Evolutionary conservation across 352 stramenopile genomes (phyloP).

Genomic region (Hyaloperonospora arabidopsidis): DNA sequence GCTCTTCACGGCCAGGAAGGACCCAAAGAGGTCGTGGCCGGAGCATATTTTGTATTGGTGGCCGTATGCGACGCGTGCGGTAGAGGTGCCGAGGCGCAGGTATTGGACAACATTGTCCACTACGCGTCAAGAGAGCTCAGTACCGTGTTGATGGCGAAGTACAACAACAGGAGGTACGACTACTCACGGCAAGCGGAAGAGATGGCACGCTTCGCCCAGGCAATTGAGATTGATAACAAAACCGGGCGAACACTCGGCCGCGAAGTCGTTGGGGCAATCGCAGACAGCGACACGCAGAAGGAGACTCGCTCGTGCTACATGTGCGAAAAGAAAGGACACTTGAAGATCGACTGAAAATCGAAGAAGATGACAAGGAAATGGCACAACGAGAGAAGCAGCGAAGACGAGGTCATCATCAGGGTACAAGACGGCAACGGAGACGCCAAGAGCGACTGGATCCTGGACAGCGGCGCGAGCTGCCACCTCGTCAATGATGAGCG

Average conservation of each 20-base stretch:
- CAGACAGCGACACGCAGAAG: no score
- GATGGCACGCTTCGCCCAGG: slow-evolving; percentile 16
- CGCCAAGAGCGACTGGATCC: no score
- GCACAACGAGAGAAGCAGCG: no score
- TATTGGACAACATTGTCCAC: slow-evolving; percentile 20
- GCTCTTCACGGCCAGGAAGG: slow-evolving; percentile 12
- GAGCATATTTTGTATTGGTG: slow-evolving; percentile 21
- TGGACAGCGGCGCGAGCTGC: no score
- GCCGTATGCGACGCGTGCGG: slow-evolving; percentile 11
- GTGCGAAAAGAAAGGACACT: neutral
- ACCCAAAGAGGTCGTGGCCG: slow-evolving; percentile 4
- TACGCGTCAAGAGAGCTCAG: slow-evolving; percentile 6
- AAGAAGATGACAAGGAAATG: no score
- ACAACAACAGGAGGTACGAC: slow-evolving; percentile 6
- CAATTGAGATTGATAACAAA: neutral
- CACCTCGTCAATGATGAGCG: no score
- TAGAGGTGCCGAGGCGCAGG: slow-evolving; percentile 4
- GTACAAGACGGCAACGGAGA: no score
- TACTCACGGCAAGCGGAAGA: slow-evolving; percentile 18
- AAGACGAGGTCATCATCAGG: no score
- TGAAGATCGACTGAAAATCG: neutral
- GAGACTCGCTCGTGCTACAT: neutral
- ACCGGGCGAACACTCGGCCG: neutral
- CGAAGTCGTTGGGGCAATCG: no score
- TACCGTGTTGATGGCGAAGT: slow-evolving; percentile 2